Conservation (phyloP, 73 alveolate genomes). For the Paramecium sonneborni region DNA sequence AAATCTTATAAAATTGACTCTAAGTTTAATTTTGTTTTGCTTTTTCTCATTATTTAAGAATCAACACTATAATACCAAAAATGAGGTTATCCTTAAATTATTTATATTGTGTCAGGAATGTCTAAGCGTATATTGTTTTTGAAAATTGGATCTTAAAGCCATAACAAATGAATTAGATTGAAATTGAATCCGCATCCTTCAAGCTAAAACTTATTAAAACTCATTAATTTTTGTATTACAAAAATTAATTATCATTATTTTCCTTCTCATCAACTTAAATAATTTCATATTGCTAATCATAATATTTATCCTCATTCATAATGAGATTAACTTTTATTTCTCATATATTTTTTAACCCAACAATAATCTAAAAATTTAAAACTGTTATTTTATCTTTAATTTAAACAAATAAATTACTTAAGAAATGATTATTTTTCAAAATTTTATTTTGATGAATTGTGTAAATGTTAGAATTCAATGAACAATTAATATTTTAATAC, state of each 20-base stretch:
- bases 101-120: neutral
- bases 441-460: too few species aligned
- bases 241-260: neutral
- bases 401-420: too few species aligned
- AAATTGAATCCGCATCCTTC: neutral
- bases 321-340: too few species aligned
- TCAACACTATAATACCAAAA: slow-evolving; percentile 13
- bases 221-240: neutral
- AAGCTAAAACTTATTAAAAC: slow-evolving; percentile 14
- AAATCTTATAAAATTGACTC: neutral
- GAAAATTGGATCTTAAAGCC: slow-evolving; percentile 27
- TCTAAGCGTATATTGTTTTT: neutral
- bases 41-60: neutral
- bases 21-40: neutral
- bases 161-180: neutral
- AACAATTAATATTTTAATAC: too few species aligned
- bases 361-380: too few species aligned
- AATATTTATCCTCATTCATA: too few species aligned
- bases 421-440: too few species aligned
- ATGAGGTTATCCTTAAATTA: neutral
- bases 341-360: too few species aligned
- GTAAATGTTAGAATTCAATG: too few species aligned
- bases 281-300: neutral
- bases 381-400: too few species aligned
- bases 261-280: neutral